Base-by-base conservation (phyloP, 1,139 yeast species). In the Debaryomyces coudertii region DNA sequence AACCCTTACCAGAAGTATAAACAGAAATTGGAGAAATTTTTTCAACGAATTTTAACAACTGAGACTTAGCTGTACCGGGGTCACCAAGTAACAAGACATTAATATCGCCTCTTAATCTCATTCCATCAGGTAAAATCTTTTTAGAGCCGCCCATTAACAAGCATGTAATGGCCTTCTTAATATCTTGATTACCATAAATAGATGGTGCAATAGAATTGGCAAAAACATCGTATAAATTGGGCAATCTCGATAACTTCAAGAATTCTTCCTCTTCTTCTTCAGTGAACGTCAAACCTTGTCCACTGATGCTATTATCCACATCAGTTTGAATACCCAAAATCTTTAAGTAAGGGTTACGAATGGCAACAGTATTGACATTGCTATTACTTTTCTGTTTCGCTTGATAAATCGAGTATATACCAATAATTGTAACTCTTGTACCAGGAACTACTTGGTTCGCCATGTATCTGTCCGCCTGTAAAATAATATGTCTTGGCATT, bases 31-130 rank as follows among this genome's bases (percentile, higher is more conserved):
- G 99, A 6, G 97, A 83, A 16, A 89, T 90, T 62, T 93, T 92
- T 62, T 93, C 98, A 18, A 90, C 98, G 58, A 92, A 93, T 64
- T 95, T 93, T 58, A 93, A 78, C 50, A 93, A 72, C 72, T 93
- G 99, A 9, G 99, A 93, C 65, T 93, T 93, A 43, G 99, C 98
- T 18, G 99, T 93, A 74, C 99, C 99, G 14, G 99, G 99, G 63
- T 93, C 99, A 68, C 99, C 99, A 40, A 95, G 77, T 48, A 93
- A 68, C 44, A 93, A 76, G 7, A 95, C 97, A 61, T 95, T 93
- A 56, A 93, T 90, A 65, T 93, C 99, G 58, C 99, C 99, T 74
- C 99, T 82, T 49, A 95, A 77, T 60, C 97, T 77, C 95, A 92
- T 89, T 11, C 97, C 96, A 69, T 93, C 99, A 0, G 99, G 98